Evolutionary conservation across 2,329 filamentous ascomycete species (phyloP).

Genomic region (Talaromyces sp.): DNA sequence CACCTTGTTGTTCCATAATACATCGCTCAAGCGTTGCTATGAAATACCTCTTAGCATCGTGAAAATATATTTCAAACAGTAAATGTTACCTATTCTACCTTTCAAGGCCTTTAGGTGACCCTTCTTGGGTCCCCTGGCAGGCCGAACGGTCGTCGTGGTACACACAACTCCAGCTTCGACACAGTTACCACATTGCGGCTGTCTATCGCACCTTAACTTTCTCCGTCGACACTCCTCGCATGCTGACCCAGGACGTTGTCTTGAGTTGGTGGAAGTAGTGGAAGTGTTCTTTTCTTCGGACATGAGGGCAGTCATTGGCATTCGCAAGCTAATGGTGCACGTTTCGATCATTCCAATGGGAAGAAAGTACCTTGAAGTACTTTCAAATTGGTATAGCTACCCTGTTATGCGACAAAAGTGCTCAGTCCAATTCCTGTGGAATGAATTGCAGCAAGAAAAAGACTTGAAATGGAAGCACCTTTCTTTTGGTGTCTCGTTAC

Average conservation of each 20-base stretch:
- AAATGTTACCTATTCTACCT: slow-evolving; percentile 26
- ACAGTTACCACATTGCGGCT: slow-evolving; percentile 82
- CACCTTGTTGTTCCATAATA: slow-evolving; percentile 27
- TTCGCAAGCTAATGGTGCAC: slow-evolving; percentile 11
- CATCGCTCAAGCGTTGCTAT: slow-evolving; percentile 28
- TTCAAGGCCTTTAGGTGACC: slow-evolving; percentile 72
- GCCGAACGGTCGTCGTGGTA: slow-evolving; percentile 27
- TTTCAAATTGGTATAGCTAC: not conserved
- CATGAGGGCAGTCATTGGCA: slow-evolving; percentile 12
- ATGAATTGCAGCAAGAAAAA: not conserved
- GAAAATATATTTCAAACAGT: not conserved
- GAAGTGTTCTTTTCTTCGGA: slow-evolving; percentile 13
- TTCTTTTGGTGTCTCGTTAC: not conserved
- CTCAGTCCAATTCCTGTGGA: not conserved
- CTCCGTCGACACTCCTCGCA: slow-evolving; percentile 91
- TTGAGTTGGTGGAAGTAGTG: slow-evolving; percentile 17
- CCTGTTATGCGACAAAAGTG: not conserved
- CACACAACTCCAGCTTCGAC: slow-evolving; percentile 43
- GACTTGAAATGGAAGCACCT: not conserved
- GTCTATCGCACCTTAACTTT: slow-evolving; percentile 86
- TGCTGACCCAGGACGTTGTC: slow-evolving; percentile 48
- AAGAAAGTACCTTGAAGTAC: not conserved
- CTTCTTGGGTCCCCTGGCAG: slow-evolving; percentile 75
- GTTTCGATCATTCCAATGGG: slow-evolving; percentile 15
- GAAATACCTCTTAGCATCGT: not conserved